These are phyloP conservation scores for Ophiocordyceps polyrhachis-furcata DNA, from an alignment of 2,329 filamentous ascomycete species.

Conservation along the genomic window DNA sequence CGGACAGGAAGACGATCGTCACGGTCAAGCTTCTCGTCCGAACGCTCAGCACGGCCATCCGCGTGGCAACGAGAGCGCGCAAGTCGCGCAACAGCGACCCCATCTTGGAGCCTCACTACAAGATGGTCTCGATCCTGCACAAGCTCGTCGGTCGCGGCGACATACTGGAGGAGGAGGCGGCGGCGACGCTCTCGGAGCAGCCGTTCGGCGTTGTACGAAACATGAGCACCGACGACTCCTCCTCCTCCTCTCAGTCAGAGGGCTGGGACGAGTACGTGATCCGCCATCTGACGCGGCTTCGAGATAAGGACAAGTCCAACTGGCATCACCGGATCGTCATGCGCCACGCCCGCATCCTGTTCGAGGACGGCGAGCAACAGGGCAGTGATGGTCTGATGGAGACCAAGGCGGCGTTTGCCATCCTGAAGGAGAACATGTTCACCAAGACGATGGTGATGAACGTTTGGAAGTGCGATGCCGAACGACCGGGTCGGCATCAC, in stretches of 20 bases:
- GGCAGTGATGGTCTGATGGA: conserved; percentile 35
- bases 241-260: conserved; percentile 32
- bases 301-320: conserved; percentile 70
- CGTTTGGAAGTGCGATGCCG: conserved; percentile 85
- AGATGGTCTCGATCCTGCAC: conserved; percentile 63
- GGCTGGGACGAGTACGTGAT: conserved; percentile 40
- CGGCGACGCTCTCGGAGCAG: conserved; percentile 34
- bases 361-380: conserved; percentile 21
- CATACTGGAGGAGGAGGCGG: conserved; percentile 27
- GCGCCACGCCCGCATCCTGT: conserved; percentile 43
- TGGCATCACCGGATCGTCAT: conserved; percentile 90
- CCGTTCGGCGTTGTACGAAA: conserved; percentile 23
- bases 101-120: conserved; percentile 82
- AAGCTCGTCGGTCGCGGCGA: conserved; percentile 51
- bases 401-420: conserved; percentile 61
- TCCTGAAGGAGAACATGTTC: conserved; percentile 56
- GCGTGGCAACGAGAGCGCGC: conserved; percentile 29
- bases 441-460: conserved; percentile 91
- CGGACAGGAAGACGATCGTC: conserved; percentile 17
- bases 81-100: conserved; percentile 49
- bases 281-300: conserved; percentile 28
- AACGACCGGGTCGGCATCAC: conserved; percentile 68
- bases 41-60: conserved; percentile 30
- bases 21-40: conserved; percentile 22
- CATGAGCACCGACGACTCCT: conserved; percentile 11